A percentile compares a stretch with the other conserved stretches of the same genome.
phyloP scores from a whole-genome alignment of 2,329 filamentous ascomycete species.

The Diplodia sapinea region DNA sequence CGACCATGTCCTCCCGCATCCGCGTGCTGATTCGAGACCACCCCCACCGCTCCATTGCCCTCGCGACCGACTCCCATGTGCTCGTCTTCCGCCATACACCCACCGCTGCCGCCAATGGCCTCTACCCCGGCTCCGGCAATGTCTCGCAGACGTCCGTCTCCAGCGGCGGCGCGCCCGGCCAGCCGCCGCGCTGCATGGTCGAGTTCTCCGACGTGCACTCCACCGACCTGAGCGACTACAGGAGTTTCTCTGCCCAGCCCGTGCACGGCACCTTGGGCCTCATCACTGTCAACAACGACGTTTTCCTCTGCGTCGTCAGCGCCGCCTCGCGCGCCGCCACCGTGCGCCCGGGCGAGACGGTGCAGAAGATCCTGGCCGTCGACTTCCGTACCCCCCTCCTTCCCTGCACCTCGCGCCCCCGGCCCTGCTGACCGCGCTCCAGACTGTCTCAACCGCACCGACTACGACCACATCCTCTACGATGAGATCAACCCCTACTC shows the following conservation, averaged over 20 bases:
- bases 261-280: conserved; percentile 87
- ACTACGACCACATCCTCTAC: conserved; percentile 78
- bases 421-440: conserved; percentile 3
- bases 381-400: conserved; percentile 69
- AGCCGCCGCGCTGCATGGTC: conserved; percentile 76
- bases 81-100: conserved; percentile 83
- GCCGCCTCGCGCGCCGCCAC: conserved; percentile 78
- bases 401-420: not conserved
- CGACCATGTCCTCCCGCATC: conserved; percentile 55
- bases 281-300: conserved; percentile 80
- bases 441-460: conserved; percentile 85
- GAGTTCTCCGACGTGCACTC: conserved; percentile 74
- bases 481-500: conserved; percentile 63
- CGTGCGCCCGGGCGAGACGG: conserved; percentile 83
- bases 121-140: conserved; percentile 54
- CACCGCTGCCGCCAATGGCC: conserved; percentile 55
- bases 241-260: conserved; percentile 70
- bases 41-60: conserved; percentile 84
- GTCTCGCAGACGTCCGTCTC: conserved; percentile 61
- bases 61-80: conserved; percentile 78
- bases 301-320: conserved; percentile 90
- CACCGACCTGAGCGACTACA: conserved; percentile 75
- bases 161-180: conserved; percentile 46
- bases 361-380: conserved; percentile 84
- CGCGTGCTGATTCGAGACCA: conserved; percentile 80